Conservation (phyloP, 768 basidiomycete species). For the Macrocybe gigantea region DNA sequence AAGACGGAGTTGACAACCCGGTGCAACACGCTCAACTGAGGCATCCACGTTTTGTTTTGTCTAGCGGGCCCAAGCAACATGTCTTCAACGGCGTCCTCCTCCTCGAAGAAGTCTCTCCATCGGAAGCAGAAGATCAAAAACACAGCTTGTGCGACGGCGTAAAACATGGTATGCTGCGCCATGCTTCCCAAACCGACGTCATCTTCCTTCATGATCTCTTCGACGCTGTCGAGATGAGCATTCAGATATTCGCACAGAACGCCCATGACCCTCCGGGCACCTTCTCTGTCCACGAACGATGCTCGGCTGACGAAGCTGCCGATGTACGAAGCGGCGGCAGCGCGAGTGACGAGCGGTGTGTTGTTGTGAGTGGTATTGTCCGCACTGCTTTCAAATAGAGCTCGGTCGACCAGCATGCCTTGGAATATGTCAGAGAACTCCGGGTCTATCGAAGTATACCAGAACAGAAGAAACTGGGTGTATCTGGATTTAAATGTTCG, state of each 20-base stretch:
- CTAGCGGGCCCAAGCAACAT: slow-evolving; percentile 14
- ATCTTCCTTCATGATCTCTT: slow-evolving; percentile 38
- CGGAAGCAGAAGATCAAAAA: slow-evolving; percentile 98
- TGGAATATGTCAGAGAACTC: slow-evolving; percentile 91
- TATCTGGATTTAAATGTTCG: slow-evolving; percentile 96
- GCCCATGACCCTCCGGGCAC: slow-evolving; percentile 64
- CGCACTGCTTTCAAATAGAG: slow-evolving; percentile 44
- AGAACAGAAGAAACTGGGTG: slow-evolving; percentile 95
- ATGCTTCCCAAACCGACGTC: slow-evolving; percentile 19
- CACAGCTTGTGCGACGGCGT: slow-evolving; percentile 86
- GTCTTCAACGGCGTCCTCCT: slow-evolving; percentile 50
- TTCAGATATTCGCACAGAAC: slow-evolving; percentile 86
- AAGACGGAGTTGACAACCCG: slow-evolving; percentile 74
- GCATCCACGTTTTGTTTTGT: slow-evolving; percentile 67
- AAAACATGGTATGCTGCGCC: slow-evolving; percentile 71
- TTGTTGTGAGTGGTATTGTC: slow-evolving; percentile 19
- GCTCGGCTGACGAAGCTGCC: slow-evolving; percentile 91
- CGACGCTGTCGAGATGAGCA: slow-evolving; percentile 69
- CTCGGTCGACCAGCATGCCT: slow-evolving; percentile 89
- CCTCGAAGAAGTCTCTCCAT: slow-evolving; percentile 81
- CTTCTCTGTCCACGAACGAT: slow-evolving; percentile 71
- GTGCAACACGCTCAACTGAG: slow-evolving; percentile 71
- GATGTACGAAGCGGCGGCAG: slow-evolving; percentile 92
- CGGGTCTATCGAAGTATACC: slow-evolving; percentile 85
- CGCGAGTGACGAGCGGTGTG: slow-evolving; percentile 71